phyloP scores from a whole-genome alignment of 1,284 basidiomycete genomes.

The Microbotryum lychnidis-dioicae region DNA sequence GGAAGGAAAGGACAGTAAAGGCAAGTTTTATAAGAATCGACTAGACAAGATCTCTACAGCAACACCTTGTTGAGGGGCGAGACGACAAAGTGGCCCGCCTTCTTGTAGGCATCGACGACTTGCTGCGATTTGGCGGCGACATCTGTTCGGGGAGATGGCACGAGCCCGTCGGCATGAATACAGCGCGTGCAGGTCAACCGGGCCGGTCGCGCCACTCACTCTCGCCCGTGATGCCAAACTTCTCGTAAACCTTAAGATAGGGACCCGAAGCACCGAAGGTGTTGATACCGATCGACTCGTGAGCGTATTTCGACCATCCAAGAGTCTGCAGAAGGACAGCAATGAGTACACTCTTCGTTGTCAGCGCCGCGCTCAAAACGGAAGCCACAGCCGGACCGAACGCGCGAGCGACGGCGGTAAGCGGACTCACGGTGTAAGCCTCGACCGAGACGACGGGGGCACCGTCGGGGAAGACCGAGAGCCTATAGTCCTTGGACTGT shows the following conservation, averaged over 20 bases:
- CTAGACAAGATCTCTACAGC: background rate
- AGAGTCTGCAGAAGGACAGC: slow-evolving; percentile 47
- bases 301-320: slow-evolving; percentile 79
- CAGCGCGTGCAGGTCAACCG: no score
- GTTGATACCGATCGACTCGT: slow-evolving; percentile 74
- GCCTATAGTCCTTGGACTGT: slow-evolving; percentile 69
- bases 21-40: no score
- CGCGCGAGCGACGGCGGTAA: slow-evolving; percentile 36
- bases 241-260: slow-evolving; percentile 49
- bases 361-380: background rate
- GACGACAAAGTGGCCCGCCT: slow-evolving; percentile 44
- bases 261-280: slow-evolving; percentile 83
- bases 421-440: slow-evolving; percentile 49
- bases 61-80: slow-evolving; percentile 55
- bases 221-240: slow-evolving; percentile 73
- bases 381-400: slow-evolving; percentile 12
- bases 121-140: slow-evolving; percentile 74
- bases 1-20: no score
- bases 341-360: background rate
- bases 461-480: slow-evolving; percentile 77
- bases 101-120: slow-evolving; percentile 76
- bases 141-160: slow-evolving; percentile 44
- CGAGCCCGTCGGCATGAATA: slow-evolving; percentile 3
- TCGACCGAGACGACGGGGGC: slow-evolving; percentile 85
- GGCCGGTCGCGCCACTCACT: slow-evolving; percentile 42